Evolutionary conservation across 1,284 basidiomycete genomes (phyloP).

Genomic region (Porphyrellus sp.): DNA sequence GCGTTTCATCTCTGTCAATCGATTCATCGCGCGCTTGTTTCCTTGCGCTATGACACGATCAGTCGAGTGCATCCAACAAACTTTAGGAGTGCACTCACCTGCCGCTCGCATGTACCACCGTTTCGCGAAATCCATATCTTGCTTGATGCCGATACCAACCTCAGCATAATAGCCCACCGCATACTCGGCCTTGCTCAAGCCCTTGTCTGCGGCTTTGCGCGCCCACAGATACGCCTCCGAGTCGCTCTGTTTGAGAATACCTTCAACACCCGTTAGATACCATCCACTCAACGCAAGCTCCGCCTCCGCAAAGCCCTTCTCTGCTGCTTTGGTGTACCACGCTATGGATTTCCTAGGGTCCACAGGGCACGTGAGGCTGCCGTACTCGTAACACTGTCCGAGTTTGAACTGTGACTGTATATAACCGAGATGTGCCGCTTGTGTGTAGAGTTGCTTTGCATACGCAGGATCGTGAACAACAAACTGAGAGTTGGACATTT

Average conservation of each 20-base stretch:
- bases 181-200: slow-evolving; percentile 91
- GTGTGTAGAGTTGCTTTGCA: slow-evolving; percentile 86
- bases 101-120: slow-evolving; percentile 99
- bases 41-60: slow-evolving; percentile 68
- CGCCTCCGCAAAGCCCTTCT: slow-evolving; percentile 91
- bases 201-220: slow-evolving; percentile 89
- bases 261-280: slow-evolving; percentile 95
- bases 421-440: slow-evolving; percentile 93
- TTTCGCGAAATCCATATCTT: slow-evolving; percentile 94
- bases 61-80: slow-evolving; percentile 1
- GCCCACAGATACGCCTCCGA: slow-evolving; percentile 98
- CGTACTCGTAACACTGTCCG: slow-evolving; percentile 94
- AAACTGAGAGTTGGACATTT: slow-evolving; percentile 64
- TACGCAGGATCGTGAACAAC: slow-evolving; percentile 75
- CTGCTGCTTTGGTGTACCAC: slow-evolving; percentile 98
- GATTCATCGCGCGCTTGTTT: slow-evolving; percentile 92
- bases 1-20: slow-evolving; percentile 88
- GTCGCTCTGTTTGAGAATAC: slow-evolving; percentile 95
- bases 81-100: slow-evolving; percentile 52
- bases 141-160: slow-evolving; percentile 95
- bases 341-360: slow-evolving; percentile 93
- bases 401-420: slow-evolving; percentile 94
- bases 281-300: slow-evolving; percentile 96
- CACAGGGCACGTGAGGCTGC: slow-evolving; percentile 83
- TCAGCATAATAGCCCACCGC: slow-evolving; percentile 97